These are phyloP conservation scores for Ceratocystis smalleyi DNA, from an alignment of 2,329 filamentous ascomycete genomes.

Conservation along the genomic window DNA sequence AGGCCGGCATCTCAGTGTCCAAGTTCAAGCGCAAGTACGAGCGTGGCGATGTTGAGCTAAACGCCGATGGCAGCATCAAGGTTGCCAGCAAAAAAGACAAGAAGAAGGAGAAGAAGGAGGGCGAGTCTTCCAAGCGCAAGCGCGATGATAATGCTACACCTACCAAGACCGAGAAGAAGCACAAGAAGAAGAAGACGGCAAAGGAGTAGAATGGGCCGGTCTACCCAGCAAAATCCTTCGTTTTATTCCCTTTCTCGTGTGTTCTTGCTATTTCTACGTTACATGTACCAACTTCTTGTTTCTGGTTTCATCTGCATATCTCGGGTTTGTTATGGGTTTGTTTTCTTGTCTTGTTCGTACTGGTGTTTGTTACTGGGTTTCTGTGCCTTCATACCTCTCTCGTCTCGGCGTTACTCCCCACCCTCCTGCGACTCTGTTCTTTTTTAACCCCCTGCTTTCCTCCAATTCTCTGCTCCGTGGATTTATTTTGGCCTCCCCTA, in stretches of 20 bases:
- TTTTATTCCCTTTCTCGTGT: constrained; percentile 9
- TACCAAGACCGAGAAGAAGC: constrained; percentile 44
- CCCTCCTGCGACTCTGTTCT: constrained; percentile 1
- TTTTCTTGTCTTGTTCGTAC: constrained; percentile 10
- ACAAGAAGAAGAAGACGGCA: constrained; percentile 32
- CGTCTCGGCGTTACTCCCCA: neutral
- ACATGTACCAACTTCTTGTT: constrained; percentile 14
- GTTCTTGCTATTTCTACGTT: constrained; percentile 12
- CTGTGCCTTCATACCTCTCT: constrained; percentile 6
- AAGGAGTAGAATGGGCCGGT: constrained; percentile 14
- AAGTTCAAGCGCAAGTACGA: constrained; percentile 69
- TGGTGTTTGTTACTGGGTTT: constrained; percentile 7
- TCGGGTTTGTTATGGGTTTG: constrained; percentile 14
- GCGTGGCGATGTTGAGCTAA: constrained; percentile 55
- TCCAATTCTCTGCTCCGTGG: neutral
- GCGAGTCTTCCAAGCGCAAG: constrained; percentile 42
- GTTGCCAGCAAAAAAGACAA: constrained; percentile 61
- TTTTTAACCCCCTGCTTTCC: neutral
- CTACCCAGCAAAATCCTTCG: neutral
- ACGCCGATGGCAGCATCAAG: constrained; percentile 47
- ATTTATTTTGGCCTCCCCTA: neutral
- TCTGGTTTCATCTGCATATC: constrained; percentile 17
- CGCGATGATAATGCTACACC: constrained; percentile 35
- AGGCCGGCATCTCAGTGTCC: constrained; percentile 53
- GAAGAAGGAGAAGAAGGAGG: constrained; percentile 51